phyloP scores from a whole-genome alignment of 208 protist species.

The Trypanosoma melophagium region DNA sequence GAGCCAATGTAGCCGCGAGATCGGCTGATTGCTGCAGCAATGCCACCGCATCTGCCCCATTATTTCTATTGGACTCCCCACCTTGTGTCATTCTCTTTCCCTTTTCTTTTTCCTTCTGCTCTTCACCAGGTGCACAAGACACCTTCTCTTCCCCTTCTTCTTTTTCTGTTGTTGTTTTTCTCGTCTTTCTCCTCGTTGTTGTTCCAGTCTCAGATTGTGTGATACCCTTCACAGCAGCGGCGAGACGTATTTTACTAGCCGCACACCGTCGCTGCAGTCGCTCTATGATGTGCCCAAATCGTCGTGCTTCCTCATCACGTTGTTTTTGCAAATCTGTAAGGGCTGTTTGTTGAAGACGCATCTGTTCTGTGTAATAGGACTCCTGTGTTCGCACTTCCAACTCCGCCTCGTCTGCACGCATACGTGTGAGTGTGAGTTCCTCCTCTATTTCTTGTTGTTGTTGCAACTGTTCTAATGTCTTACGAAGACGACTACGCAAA shows the following conservation, averaged over 20 bases:
- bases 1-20: slow-evolving; percentile 21
- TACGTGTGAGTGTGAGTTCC: slow-evolving; percentile 21
- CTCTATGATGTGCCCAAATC: slow-evolving; percentile 29
- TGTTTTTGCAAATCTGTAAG: slow-evolving; percentile 36
- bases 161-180: not conserved
- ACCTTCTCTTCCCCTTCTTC: not conserved
- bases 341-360: slow-evolving; percentile 43
- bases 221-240: slow-evolving; percentile 29
- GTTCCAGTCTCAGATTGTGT: not conserved
- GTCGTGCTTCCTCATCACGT: slow-evolving; percentile 36
- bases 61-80: too few relatives aligned
- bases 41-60: slow-evolving; percentile 22
- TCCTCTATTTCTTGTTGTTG: slow-evolving; percentile 13
- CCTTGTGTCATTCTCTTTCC: too few relatives aligned
- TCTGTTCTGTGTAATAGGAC: slow-evolving; percentile 39
- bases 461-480: slow-evolving; percentile 11
- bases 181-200: not conserved
- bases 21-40: slow-evolving; percentile 32
- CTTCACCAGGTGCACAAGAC: not conserved
- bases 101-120: too few relatives aligned
- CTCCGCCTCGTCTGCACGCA: slow-evolving; percentile 30
- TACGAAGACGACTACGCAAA: not conserved
- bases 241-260: slow-evolving; percentile 38
- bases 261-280: slow-evolving; percentile 35
- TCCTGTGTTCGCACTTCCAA: slow-evolving; percentile 37